Percentiles rank a stretch among this genome's conserved stretches.
Conservation (phyloP, 108 stramenopile species). For the Cyclostephanos invisitatus region DNA sequence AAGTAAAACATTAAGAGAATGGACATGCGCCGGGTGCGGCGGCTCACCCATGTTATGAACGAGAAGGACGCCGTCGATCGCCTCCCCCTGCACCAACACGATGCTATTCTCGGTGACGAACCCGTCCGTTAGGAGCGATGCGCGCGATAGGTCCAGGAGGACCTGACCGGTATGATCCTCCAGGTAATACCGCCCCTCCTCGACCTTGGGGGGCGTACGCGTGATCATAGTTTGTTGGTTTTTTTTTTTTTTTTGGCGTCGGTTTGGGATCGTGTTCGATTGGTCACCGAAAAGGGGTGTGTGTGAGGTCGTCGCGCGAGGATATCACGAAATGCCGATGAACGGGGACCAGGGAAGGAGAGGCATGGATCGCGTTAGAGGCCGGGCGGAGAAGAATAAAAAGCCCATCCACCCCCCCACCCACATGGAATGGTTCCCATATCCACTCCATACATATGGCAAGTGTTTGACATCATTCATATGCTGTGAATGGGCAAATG, state of each 20-base stretch:
- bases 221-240: background rate
- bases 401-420: too few relatives aligned
- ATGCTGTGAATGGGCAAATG: too few relatives aligned
- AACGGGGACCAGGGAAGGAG: too few relatives aligned
- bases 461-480: too few relatives aligned
- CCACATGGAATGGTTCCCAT: too few relatives aligned
- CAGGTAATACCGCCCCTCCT: slow-evolving; percentile 68
- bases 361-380: too few relatives aligned
- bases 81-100: slow-evolving; percentile 87
- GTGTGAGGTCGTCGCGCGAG: background rate
- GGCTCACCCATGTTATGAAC: slow-evolving; percentile 63
- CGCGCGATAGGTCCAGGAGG: slow-evolving; percentile 58
- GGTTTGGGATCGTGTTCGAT: too few relatives aligned
- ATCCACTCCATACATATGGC: too few relatives aligned
- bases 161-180: slow-evolving; percentile 83
- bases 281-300: background rate
- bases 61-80: slow-evolving; percentile 76
- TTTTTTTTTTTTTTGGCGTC: background rate
- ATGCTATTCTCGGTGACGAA: slow-evolving; percentile 89
- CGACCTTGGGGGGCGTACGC: slow-evolving; percentile 50
- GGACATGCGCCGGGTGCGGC: background rate
- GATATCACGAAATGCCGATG: too few relatives aligned
- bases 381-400: too few relatives aligned
- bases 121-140: slow-evolving; percentile 56
- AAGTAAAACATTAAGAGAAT: too few relatives aligned